These are phyloP conservation scores for Gossypium australe DNA, from an alignment of 345 rosid species.

Conservation along the genomic window DNA sequence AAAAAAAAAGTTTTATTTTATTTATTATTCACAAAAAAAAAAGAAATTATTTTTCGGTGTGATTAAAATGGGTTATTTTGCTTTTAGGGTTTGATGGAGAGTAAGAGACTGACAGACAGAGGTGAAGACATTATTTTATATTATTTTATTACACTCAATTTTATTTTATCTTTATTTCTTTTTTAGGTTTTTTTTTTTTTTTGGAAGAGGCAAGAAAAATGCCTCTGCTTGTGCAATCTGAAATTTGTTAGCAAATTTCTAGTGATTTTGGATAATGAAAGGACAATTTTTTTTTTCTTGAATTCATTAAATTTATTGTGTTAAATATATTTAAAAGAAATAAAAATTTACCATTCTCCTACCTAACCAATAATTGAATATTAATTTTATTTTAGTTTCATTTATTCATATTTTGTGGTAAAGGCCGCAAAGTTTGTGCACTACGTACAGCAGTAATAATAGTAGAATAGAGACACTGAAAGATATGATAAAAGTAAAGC, in stretches of 20 bases:
- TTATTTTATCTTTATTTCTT: constrained; percentile 15
- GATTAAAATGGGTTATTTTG: constrained; percentile 35
- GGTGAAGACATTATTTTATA: constrained; percentile 7
- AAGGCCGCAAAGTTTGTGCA: too few relatives aligned
- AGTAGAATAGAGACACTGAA: too few relatives aligned
- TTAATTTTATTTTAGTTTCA: too few relatives aligned
- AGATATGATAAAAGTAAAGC: too few relatives aligned
- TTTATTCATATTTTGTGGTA: too few relatives aligned
- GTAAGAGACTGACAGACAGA: background rate
- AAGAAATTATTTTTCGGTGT: constrained; percentile 27
- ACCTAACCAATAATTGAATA: constrained; percentile 26
- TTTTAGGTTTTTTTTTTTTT: constrained; percentile 11
- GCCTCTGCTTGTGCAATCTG: too few relatives aligned
- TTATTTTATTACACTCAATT: background rate
- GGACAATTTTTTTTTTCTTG: too few relatives aligned
- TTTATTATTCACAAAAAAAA: constrained; percentile 14
- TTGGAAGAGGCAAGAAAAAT: too few relatives aligned
- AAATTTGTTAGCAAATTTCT: background rate
- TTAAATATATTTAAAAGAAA: background rate
- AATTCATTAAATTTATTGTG: background rate
- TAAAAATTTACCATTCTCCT: constrained; percentile 15
- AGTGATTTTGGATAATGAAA: background rate
- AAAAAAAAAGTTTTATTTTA: constrained; percentile 37
- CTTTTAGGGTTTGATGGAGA: constrained; percentile 31
- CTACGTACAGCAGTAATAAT: too few relatives aligned